A percentile compares a stretch with the other conserved stretches of the same genome.
Evolutionary conservation across 202 grass and related monocot species (phyloP).

Genomic region (Tripidium arundinaceum): DNA sequence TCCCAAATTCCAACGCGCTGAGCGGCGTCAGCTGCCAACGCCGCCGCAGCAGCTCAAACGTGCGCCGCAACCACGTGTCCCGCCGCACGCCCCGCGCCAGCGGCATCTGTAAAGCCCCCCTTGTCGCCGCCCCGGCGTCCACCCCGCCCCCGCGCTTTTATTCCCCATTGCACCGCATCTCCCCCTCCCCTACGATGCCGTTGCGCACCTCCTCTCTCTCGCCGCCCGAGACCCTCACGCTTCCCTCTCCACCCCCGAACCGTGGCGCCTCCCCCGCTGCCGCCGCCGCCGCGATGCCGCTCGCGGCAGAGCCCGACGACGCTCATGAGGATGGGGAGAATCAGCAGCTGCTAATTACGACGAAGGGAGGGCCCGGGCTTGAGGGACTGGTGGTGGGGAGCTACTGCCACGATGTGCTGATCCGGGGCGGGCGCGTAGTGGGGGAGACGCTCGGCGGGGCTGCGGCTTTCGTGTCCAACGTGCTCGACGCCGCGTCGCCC

Average conservation of each 20-base stretch:
- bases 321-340: background rate
- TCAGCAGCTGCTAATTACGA: background rate
- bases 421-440: slow-evolving; percentile 52
- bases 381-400: slow-evolving; percentile 72
- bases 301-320: slow-evolving; percentile 19
- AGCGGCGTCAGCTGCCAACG: slow-evolving; percentile 28
- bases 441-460: slow-evolving; percentile 80
- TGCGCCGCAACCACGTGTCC: slow-evolving; percentile 36
- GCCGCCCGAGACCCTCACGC: background rate
- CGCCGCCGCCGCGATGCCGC: slow-evolving; percentile 22
- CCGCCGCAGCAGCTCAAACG: slow-evolving; percentile 46
- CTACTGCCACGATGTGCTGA: slow-evolving; percentile 98
- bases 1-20: slow-evolving; percentile 28
- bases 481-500: slow-evolving; percentile 67
- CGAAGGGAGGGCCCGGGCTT: background rate
- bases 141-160: slow-evolving; percentile 34
- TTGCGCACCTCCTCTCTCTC: slow-evolving; percentile 26
- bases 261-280: slow-evolving; percentile 31
- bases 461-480: slow-evolving; percentile 82
- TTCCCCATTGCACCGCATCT: slow-evolving; percentile 31
- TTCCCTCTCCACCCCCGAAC: background rate
- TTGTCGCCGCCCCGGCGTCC: slow-evolving; percentile 29
- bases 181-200: slow-evolving; percentile 31
- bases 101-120: slow-evolving; percentile 48
- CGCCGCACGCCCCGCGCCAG: background rate